These are phyloP conservation scores for Penicillium diatomitis DNA, from an alignment of 495 filamentous ascomycete genomes.

Conservation along the genomic window DNA sequence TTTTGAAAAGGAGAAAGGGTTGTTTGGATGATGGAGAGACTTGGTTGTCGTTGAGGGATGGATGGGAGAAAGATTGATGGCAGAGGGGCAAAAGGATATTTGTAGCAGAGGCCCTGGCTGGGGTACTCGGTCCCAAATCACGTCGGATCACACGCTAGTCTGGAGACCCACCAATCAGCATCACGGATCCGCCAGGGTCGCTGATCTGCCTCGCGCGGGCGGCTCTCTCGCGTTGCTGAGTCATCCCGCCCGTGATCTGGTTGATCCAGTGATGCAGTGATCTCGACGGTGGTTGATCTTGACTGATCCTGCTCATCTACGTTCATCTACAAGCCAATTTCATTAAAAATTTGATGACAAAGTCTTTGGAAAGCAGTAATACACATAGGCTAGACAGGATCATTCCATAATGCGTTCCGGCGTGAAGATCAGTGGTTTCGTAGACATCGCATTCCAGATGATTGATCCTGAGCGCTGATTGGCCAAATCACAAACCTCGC, in stretches of 20 bases:
- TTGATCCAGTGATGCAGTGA: slow-evolving; percentile 15
- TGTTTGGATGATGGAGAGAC: slow-evolving; percentile 24
- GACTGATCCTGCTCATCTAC: no score
- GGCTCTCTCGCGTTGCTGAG: slow-evolving; percentile 1
- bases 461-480: slow-evolving; percentile 37
- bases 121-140: neutral
- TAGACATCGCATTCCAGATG: slow-evolving; percentile 23
- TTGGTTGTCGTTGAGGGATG: slow-evolving; percentile 23
- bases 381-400: neutral
- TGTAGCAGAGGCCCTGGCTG: slow-evolving; percentile 25
- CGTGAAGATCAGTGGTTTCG: slow-evolving; percentile 30
- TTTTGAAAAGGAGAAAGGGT: slow-evolving; percentile 14
- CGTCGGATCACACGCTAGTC: slow-evolving; percentile 34
- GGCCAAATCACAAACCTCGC: slow-evolving; percentile 15
- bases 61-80: slow-evolving; percentile 32
- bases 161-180: slow-evolving; percentile 34
- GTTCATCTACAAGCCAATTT: no score
- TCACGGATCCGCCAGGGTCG: slow-evolving; percentile 16
- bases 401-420: slow-evolving; percentile 11
- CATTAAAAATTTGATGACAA: no score
- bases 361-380: no score
- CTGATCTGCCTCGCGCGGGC: slow-evolving; percentile 20
- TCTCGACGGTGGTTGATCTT: no score
- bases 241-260: slow-evolving; percentile 14
- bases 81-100: slow-evolving; percentile 35